These are phyloP conservation scores for Gentiana straminea DNA, from an alignment of 257 asterid species.

Conservation along the genomic window DNA sequence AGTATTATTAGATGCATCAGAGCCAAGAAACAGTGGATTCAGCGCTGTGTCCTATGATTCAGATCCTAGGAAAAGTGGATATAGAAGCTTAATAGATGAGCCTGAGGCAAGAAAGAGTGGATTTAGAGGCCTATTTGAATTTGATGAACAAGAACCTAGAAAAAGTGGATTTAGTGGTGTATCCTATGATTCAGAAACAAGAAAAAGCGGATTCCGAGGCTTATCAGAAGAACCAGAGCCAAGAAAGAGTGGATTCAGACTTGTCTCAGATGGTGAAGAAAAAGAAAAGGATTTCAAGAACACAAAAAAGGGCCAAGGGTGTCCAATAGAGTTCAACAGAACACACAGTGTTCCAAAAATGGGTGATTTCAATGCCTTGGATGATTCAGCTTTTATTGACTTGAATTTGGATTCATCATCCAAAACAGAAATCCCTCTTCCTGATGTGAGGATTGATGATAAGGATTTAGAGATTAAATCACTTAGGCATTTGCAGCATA, in stretches of 20 bases:
- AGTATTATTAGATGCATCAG: slow-evolving; percentile 7
- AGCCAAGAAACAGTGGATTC: slow-evolving; percentile 15
- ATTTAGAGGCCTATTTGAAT: slow-evolving; percentile 7
- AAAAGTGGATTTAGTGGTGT: slow-evolving; percentile 22
- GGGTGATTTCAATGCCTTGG: slow-evolving; percentile 59
- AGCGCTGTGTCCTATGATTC: slow-evolving; percentile 17
- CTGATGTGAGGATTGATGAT: slow-evolving; percentile 23
- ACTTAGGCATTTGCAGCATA: slow-evolving; percentile 9
- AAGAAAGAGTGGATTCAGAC: slow-evolving; percentile 20
- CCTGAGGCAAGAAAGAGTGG: slow-evolving; percentile 17
- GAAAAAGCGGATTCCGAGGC: slow-evolving; percentile 21
- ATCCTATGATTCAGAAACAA: slow-evolving; percentile 13
- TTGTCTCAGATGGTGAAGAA: slow-evolving; percentile 20
- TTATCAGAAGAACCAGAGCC: neutral
- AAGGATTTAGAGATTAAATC: slow-evolving; percentile 20
- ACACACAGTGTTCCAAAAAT: slow-evolving; percentile 32
- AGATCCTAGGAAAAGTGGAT: slow-evolving; percentile 35
- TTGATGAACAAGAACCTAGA: neutral
- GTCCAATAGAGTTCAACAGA: slow-evolving; percentile 25
- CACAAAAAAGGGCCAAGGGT: slow-evolving; percentile 10
- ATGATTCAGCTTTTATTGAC: slow-evolving; percentile 79
- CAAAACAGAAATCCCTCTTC: slow-evolving; percentile 18
- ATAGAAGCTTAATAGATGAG: slow-evolving; percentile 1
- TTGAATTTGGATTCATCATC: slow-evolving; percentile 52
- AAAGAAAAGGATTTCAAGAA: slow-evolving; percentile 16